Evolutionary conservation across 1,284 basidiomycete species (phyloP).

Genomic region (Tylopilus orsonianus): DNA sequence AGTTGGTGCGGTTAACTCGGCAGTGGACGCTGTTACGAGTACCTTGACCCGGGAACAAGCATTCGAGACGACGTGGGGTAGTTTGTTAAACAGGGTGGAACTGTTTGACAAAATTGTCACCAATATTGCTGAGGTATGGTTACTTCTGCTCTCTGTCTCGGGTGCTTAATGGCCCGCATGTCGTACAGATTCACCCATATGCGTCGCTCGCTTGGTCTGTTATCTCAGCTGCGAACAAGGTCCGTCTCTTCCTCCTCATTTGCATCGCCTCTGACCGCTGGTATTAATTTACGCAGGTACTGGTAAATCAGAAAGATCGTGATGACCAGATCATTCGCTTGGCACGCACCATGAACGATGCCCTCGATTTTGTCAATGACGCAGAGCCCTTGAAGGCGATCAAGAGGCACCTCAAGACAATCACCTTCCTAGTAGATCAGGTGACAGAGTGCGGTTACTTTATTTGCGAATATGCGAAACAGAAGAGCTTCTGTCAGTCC

Average conservation of each 20-base stretch:
- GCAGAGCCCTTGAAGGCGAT: no score
- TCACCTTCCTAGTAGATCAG: no score
- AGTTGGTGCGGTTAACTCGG: neutral
- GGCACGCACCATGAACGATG: no score
- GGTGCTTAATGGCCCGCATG: no score
- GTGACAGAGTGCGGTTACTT: no score
- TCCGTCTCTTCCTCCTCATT: neutral
- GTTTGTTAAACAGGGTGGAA: neutral
- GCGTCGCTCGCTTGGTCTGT: neutral
- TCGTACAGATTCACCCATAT: neutral
- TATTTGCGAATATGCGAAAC: no score
- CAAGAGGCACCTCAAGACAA: no score
- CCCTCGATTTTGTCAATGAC: no score
- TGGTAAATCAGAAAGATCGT: neutral
- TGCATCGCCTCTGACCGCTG: neutral
- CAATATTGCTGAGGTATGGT: neutral
- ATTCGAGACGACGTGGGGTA: neutral
- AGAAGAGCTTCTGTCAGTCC: no score
- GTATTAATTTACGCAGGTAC: neutral
- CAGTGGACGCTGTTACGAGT: neutral
- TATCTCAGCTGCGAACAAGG: neutral
- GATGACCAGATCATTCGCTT: neutral
- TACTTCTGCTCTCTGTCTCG: neutral
- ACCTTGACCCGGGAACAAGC: neutral
- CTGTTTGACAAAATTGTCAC: neutral